phyloP scores from a whole-genome alignment of 805 yeast genomes.

The Wickerhamiella kurtzmanii region DNA sequence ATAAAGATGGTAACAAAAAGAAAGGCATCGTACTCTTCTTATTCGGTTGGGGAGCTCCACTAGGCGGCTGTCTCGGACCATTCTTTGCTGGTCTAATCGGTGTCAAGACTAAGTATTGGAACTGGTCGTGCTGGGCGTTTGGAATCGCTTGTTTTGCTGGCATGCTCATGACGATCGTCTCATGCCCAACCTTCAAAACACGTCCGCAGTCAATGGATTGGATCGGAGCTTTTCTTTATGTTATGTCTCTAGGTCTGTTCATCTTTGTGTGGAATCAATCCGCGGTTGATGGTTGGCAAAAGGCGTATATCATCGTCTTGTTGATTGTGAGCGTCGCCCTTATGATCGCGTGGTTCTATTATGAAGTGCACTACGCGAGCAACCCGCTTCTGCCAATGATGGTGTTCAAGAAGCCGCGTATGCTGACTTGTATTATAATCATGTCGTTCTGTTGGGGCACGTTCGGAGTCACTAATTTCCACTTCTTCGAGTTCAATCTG shows the following conservation, averaged over 20 bases:
- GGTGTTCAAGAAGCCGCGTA: conserved; percentile 33
- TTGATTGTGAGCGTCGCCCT: conserved; percentile 37
- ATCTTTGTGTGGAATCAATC: conserved; percentile 63
- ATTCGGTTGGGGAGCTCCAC: conserved; percentile 50
- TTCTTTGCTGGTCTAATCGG: conserved; percentile 27
- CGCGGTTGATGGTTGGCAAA: conserved; percentile 53
- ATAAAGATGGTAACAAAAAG: conserved; percentile 17
- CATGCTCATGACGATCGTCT: conserved; percentile 2
- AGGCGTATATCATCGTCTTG: conserved; percentile 42
- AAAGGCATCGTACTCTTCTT: conserved; percentile 43
- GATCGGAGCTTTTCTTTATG: conserved; percentile 41
- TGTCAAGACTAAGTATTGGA: conserved; percentile 14
- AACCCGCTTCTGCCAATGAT: conserved; percentile 45
- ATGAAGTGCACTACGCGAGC: conserved; percentile 34
- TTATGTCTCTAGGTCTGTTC: conserved; percentile 44
- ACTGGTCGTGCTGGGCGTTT: conserved; percentile 32
- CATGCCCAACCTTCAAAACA: conserved; percentile 9
- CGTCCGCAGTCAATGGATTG: conserved; percentile 29
- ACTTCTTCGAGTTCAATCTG: conserved; percentile 39
- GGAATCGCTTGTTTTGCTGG: conserved; percentile 21
- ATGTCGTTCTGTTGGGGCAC: conserved; percentile 64
- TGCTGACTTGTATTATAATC: conserved; percentile 33
- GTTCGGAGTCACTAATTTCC: conserved; percentile 65
- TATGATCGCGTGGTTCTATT: conserved; percentile 34
- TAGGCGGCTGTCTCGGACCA: conserved; percentile 46